phyloP scores from a whole-genome alignment of 371 early-diverging fungal species.

The Dichotomocladium elegans region DNA sequence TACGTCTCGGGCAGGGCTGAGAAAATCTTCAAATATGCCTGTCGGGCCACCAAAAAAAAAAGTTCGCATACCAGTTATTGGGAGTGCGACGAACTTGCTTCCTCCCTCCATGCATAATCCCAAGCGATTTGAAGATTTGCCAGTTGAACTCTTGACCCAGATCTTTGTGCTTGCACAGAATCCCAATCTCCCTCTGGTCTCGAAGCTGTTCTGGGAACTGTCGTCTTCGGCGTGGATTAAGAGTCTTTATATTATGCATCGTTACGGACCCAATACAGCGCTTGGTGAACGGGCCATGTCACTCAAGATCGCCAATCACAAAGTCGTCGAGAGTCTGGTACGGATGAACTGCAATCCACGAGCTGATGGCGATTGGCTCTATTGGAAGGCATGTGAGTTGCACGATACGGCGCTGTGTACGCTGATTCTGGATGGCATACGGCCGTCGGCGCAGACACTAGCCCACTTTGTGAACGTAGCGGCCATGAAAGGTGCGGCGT shows the following conservation, averaged over 20 bases:
- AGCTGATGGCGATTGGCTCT: constrained; percentile 29
- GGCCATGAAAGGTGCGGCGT: constrained; percentile 21
- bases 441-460: constrained; percentile 1
- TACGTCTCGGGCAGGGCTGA: no score
- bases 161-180: constrained; percentile 40
- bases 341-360: constrained; percentile 16
- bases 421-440: constrained; percentile 15
- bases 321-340: constrained; percentile 24
- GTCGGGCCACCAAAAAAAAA: no score
- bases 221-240: constrained; percentile 19
- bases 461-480: constrained; percentile 21
- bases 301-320: constrained; percentile 15
- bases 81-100: no score
- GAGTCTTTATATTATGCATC: constrained; percentile 25
- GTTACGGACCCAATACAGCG: constrained; percentile 27
- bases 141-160: background rate
- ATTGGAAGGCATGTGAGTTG: constrained; percentile 16
- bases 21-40: no score
- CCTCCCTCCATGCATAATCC: background rate
- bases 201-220: constrained; percentile 18
- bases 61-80: no score
- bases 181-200: constrained; percentile 16
- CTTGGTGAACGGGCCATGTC: constrained; percentile 23
- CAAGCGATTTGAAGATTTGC: background rate
- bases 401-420: constrained; percentile 13